These are phyloP conservation scores for Blepharisma stoltei DNA, from an alignment of 73 alveolate genomes.

Conservation along the genomic window DNA sequence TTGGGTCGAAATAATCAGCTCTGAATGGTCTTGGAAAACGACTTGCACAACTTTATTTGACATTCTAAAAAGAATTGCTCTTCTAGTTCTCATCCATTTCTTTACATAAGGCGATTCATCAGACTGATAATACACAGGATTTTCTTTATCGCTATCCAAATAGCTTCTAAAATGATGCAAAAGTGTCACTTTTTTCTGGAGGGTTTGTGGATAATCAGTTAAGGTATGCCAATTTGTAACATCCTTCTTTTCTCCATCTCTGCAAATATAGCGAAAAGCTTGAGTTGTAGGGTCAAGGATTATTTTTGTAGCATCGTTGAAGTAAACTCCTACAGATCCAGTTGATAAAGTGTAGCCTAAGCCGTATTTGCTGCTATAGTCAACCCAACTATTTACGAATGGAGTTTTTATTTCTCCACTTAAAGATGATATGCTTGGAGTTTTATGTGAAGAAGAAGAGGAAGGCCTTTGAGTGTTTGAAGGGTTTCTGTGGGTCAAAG, in stretches of 20 bases:
- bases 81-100: constrained; percentile 87
- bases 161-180: constrained; percentile 58
- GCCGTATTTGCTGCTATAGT: constrained; percentile 82
- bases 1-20: constrained; percentile 65
- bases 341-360: constrained; percentile 76
- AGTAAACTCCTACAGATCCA: constrained; percentile 83
- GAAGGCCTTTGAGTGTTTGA: constrained; percentile 26
- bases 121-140: neutral
- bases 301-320: constrained; percentile 75
- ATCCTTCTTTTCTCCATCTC: constrained; percentile 53
- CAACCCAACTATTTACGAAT: constrained; percentile 88
- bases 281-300: constrained; percentile 61
- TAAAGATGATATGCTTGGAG: neutral
- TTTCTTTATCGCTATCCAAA: constrained; percentile 51
- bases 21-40: constrained; percentile 80
- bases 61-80: constrained; percentile 82
- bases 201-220: constrained; percentile 44
- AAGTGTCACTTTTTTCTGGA: constrained; percentile 61
- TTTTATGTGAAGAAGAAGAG: neutral
- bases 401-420: neutral
- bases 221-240: constrained; percentile 35
- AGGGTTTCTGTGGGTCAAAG: constrained; percentile 50
- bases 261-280: constrained; percentile 64
- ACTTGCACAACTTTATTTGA: constrained; percentile 81
- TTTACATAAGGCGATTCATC: constrained; percentile 56